Percentiles rank a stretch among this genome's conserved stretches.
phyloP scores from a whole-genome alignment of 768 basidiomycete species.

The Hypsizygus marmoreus region DNA sequence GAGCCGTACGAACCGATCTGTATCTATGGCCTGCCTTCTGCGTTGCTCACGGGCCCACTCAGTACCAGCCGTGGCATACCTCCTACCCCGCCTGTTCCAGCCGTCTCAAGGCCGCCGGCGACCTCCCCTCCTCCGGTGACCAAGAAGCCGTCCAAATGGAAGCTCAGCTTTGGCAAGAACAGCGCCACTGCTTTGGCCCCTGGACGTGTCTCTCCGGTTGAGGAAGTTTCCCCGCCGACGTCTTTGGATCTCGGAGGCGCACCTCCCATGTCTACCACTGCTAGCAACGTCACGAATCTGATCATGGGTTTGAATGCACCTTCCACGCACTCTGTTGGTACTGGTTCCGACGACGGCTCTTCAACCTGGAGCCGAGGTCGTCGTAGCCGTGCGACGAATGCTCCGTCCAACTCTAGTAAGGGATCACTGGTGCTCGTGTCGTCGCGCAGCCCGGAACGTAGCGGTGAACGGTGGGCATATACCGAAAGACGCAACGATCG shows the following conservation, averaged over 20 bases:
- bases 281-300: slow-evolving; percentile 73
- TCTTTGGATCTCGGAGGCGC: slow-evolving; percentile 27
- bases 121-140: slow-evolving; percentile 39
- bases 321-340: slow-evolving; percentile 26
- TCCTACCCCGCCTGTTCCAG: slow-evolving; percentile 21
- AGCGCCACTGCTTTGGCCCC: slow-evolving; percentile 38
- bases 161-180: slow-evolving; percentile 70
- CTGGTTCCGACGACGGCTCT: slow-evolving; percentile 37
- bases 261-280: slow-evolving; percentile 62
- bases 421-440: slow-evolving; percentile 18
- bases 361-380: slow-evolving; percentile 55
- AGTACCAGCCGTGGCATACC: slow-evolving; percentile 17
- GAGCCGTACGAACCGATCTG: slow-evolving; percentile 46
- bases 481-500: slow-evolving; percentile 40
- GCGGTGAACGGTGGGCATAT: slow-evolving; percentile 34
- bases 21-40: slow-evolving; percentile 44
- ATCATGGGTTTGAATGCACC: slow-evolving; percentile 70
- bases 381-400: slow-evolving; percentile 21
- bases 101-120: too few relatives aligned
- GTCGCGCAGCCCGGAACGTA: slow-evolving; percentile 28
- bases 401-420: slow-evolving; percentile 17
- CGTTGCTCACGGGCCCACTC: slow-evolving; percentile 27
- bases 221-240: slow-evolving; percentile 36
- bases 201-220: slow-evolving; percentile 41
- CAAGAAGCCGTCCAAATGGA: slow-evolving; percentile 90